Evolutionary conservation across 768 basidiomycete genomes (phyloP).

Genomic region (Boletus pseudopeckii): DNA sequence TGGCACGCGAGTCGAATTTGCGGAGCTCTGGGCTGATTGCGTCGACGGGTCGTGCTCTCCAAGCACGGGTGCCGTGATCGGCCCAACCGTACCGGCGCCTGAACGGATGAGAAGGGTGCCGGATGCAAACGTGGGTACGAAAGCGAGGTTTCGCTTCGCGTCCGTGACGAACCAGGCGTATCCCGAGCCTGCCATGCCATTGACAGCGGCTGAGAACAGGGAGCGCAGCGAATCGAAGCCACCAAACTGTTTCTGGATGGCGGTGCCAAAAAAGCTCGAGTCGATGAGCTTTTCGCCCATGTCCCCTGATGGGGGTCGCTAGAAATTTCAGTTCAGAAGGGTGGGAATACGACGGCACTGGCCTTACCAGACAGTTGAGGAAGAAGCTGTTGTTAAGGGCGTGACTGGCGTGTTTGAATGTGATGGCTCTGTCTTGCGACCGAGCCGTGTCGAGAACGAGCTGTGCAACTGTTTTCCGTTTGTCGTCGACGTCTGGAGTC

Average conservation of each 20-base stretch:
- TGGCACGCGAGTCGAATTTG: conserved; percentile 18
- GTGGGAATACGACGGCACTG: not conserved
- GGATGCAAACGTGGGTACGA: conserved; percentile 84
- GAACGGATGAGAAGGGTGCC: conserved; percentile 83
- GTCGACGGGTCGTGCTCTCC: conserved; percentile 19
- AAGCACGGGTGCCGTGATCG: conserved; percentile 26
- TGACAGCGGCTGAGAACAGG: conserved; percentile 68
- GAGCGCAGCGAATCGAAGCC: conserved; percentile 68
- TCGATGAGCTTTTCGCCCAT: conserved; percentile 19
- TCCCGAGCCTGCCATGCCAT: conserved; percentile 75
- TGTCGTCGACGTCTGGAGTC: conserved; percentile 49
- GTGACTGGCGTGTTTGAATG: conserved; percentile 88
- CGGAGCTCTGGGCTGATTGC: not conserved
- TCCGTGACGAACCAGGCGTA: conserved; percentile 89
- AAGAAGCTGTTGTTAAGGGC: conserved; percentile 97
- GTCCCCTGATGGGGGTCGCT: conserved; percentile 35
- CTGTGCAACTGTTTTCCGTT: conserved; percentile 59
- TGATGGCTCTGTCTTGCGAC: conserved; percentile 55
- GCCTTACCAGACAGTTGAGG: conserved; percentile 76
- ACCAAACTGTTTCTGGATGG: conserved; percentile 48
- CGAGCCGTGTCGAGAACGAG: conserved; percentile 67
- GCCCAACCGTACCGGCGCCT: conserved; percentile 36
- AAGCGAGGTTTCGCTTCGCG: conserved; percentile 53
- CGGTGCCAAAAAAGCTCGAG: conserved; percentile 15
- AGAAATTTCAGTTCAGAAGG: not conserved